Evolutionary conservation across 495 filamentous ascomycete genomes (phyloP), one percentile per base, ranked within the genome.

Genomic region (Xylaria telfairii): DNA sequence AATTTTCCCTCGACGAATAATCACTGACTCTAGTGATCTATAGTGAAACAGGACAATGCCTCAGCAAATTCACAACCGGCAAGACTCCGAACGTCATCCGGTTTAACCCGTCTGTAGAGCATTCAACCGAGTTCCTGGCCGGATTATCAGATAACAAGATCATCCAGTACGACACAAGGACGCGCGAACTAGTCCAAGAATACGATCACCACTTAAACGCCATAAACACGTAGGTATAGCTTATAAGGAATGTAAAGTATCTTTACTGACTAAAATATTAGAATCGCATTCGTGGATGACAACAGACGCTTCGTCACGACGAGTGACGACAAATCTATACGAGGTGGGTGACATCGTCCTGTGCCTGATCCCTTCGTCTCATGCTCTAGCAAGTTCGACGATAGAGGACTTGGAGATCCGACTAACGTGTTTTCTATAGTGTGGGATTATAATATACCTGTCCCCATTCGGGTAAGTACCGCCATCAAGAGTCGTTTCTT

Each of bases 111-210:
- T 84, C 87, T 61, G 81, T 86, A 0, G 90, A 92, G n/a, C 86
- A 89, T 72, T 87, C 88, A 2, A 91, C 95, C 76, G 95, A 97
- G 80, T 99, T 99, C 84, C 82, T 99, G 66, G 94, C 93, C 41
- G 96, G 96, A 76, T 93, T 98, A 91, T 94, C 92, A 24, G 96
- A 99, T 83, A 98, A 99, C 82, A 95, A 97, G 84, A 99, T 99
- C 73, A 88, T 99, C 39, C 96, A 99, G 77, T 99, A 97, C 81
- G 96, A 99, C 79, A 95, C 91, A 10, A 88, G 96, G 21, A 90
- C 90, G 10, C 77, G 78, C 65, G 91, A 96, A 74, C 84, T 95
- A 49, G 92, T 97, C 47, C 96, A 99, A 77, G 96, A 98, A 86
- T 99, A 99, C 82, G 95, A 98, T 80, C 95, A 98, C 82, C 96